Base-by-base conservation (phyloP, 2,329 filamentous ascomycete genomes). In the Pseudogymnoascus sp. region DNA sequence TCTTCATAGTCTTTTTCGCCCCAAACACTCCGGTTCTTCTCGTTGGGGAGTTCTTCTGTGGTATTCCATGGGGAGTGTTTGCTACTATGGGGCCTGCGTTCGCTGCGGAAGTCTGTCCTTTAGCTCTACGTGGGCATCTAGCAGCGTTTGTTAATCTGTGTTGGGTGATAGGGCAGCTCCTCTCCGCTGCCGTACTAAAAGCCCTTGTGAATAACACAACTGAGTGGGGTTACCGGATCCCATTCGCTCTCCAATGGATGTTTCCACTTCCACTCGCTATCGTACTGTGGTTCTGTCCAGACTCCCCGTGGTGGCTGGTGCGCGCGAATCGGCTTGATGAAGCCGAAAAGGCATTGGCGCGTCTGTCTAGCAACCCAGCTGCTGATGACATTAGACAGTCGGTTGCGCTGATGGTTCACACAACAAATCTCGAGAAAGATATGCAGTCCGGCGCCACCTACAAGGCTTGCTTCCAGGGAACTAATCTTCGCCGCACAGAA, bases 371-470 rank as follows among this genome's bases (percentile, higher is more conserved):
- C 64, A 76, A 4, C 68, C 77, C 26, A 67, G 74, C 14, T 72
- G 76, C 24, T 66, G 79, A 65, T 76, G 74, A 82, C 61, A 71
- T 78, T 7, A 70, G 76, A 13, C 74, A 77, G 50, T 77, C 77
- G 13, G 70, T 85, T 7, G 76, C 80, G 2, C 76, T 80, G 64
- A 84, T 86, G 65, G 72, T 78, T 19, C 79, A 83, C 67, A 85
- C 82, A 0, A 80, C 84, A 65, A 74, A 79, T 61, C 72, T 82
- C 1, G 82, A 85, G 68, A 61, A 59, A 19, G 76, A 76, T 0
- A 72, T 74, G 1, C 5, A 24, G 10, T 26, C 19, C 3, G 76
- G 77, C 0, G 79, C 76, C 24, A 78, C 74, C 0, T 82, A 81
- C 64, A 19, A 70, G 37, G 80, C 82, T 63, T 80, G 79, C 40